These are phyloP conservation scores for Stachybotrys elegans DNA, from an alignment of 2,329 filamentous ascomycete genomes.

Conservation along the genomic window DNA sequence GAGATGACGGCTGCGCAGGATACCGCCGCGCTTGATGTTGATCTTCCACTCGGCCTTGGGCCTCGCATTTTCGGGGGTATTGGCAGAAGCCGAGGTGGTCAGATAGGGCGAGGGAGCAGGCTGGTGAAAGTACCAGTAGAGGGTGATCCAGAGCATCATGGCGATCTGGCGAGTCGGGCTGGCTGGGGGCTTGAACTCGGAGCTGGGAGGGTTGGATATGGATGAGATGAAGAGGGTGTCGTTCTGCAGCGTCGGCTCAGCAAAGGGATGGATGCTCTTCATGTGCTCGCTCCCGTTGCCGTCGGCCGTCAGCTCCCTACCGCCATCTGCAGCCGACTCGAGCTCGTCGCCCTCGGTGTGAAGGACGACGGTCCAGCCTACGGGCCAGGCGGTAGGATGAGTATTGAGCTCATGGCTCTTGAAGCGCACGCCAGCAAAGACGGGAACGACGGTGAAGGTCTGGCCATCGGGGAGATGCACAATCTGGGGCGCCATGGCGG, in stretches of 20 bases:
- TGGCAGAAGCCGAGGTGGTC: conserved; percentile 55
- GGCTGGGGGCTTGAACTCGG: conserved; percentile 71
- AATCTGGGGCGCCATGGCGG: conserved; percentile 33
- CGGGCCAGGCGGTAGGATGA: conserved; percentile 67
- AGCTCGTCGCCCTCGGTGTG: conserved; percentile 54
- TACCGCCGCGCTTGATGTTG: conserved; percentile 79
- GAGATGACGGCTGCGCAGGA: conserved; percentile 76
- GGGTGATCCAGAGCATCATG: conserved; percentile 92
- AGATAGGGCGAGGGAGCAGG: conserved; percentile 63
- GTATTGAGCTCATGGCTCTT: conserved; percentile 71
- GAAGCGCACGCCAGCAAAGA: conserved; percentile 91
- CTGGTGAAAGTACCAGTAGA: conserved; percentile 98
- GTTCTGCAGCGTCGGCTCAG: conserved; percentile 65
- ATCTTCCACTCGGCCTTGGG: conserved; percentile 85
- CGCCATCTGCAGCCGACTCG: conserved; percentile 20
- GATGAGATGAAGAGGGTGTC: conserved; percentile 90
- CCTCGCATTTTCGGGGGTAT: conserved; percentile 63
- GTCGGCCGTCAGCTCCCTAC: conserved; percentile 23
- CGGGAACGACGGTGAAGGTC: conserved; percentile 71
- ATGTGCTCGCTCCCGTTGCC: conserved; percentile 11
- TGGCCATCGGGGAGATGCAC: conserved; percentile 85
- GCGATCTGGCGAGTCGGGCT: conserved; percentile 87
- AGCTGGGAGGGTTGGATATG: conserved; percentile 76
- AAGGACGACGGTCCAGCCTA: conserved; percentile 86
- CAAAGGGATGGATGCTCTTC: conserved; percentile 42